Percentiles rank a stretch among this genome's conserved stretches.
Evolutionary conservation across 2,329 filamentous ascomycete genomes (phyloP).

Genomic region (Fusarium irregulare): DNA sequence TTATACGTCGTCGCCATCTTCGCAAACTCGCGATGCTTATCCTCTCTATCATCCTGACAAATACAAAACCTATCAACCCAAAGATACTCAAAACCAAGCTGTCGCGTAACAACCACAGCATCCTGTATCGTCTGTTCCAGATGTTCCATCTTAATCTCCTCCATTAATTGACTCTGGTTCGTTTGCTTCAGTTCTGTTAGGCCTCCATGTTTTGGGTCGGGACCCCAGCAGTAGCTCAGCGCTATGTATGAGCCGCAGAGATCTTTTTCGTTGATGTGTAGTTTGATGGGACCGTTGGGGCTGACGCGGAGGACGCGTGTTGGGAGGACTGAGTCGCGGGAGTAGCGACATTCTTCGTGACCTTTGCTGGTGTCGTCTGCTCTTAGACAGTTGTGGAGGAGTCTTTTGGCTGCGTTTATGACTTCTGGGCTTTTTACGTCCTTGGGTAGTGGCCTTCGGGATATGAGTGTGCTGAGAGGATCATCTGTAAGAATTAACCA

Average conservation of each 20-base stretch:
- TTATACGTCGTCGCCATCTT: neutral
- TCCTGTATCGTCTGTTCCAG: constrained; percentile 1
- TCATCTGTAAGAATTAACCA: fast-evolving
- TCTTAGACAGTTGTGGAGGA: neutral
- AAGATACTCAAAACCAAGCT: neutral
- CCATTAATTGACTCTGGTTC: fast-evolving
- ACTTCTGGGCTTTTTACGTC: neutral
- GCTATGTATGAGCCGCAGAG: neutral
- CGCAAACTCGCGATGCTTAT: neutral
- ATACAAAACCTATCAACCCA: constrained; percentile 15
- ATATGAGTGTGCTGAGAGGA: fast-evolving
- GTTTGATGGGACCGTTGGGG: fast-evolving
- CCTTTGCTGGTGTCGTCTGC: fast-evolving
- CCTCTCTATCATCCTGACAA: neutral
- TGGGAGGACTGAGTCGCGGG: neutral
- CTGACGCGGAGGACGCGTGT: fast-evolving
- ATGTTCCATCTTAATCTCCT: neutral
- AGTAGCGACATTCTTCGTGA: neutral
- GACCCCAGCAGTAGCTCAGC: constrained; percentile 12
- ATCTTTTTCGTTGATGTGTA: neutral
- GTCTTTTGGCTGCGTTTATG: fast-evolving
- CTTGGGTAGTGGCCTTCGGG: fast-evolving
- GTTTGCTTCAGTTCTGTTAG: fast-evolving
- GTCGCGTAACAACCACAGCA: fast-evolving
- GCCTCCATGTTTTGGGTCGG: fast-evolving